These are phyloP conservation scores for Turnera subulata DNA, from an alignment of 345 rosid species.

Conservation along the genomic window DNA sequence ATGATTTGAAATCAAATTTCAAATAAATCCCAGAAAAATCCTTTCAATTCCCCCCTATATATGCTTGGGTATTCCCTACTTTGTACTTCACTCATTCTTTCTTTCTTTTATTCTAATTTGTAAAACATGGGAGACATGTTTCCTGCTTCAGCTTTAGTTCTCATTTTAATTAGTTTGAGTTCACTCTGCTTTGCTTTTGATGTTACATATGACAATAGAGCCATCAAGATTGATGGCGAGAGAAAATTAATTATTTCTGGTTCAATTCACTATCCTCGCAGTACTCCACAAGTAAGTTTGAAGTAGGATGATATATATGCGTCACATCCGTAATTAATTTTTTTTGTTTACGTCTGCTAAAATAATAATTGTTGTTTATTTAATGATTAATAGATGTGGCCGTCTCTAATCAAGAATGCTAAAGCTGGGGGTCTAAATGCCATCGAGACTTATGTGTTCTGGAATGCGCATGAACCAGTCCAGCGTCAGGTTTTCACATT, in stretches of 20 bases:
- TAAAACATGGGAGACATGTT: no score
- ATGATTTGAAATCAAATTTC: no score
- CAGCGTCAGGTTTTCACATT: constrained; percentile 16
- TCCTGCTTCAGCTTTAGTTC: no score
- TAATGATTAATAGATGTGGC: constrained; percentile 19
- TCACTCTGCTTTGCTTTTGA: neutral
- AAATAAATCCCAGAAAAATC: no score
- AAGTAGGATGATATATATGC: no score
- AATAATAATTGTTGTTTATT: no score
- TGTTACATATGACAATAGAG: constrained; percentile 7
- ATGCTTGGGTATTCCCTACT: no score
- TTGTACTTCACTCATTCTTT: no score
- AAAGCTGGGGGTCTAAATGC: constrained; percentile 24
- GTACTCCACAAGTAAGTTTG: constrained; percentile 3
- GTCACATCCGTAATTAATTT: no score
- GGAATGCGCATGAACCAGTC: constrained; percentile 22
- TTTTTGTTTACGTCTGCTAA: neutral
- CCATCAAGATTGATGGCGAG: constrained; percentile 11
- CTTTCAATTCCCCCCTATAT: no score
- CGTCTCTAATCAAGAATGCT: constrained; percentile 10
- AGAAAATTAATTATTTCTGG: constrained; percentile 12
- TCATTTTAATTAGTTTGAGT: no score
- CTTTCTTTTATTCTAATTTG: no score
- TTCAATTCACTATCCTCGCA: constrained; percentile 18
- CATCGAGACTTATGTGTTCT: constrained; percentile 24